Conservation (phyloP, 192 early-diverging fungal species). For the Diversispora epigaea region DNA sequence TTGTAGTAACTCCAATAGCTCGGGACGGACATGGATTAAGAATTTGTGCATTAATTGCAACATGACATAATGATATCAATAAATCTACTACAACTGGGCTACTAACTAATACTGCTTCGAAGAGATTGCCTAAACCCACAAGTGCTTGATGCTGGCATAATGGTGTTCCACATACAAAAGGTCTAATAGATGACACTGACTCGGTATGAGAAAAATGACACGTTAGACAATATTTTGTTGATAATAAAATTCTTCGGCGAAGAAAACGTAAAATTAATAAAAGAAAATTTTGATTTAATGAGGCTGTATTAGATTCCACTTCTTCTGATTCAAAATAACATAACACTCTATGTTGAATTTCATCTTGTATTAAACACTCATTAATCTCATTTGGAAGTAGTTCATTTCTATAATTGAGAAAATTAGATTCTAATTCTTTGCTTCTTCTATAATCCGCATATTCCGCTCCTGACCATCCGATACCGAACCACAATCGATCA, state of each 20-base stretch:
- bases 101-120: slow-evolving; percentile 45
- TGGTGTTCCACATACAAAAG: slow-evolving; percentile 45
- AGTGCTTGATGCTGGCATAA: slow-evolving; percentile 50
- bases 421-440: neutral
- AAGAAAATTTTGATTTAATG: slow-evolving; percentile 40
- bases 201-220: slow-evolving; percentile 38
- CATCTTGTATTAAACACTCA: slow-evolving; percentile 25
- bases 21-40: slow-evolving; percentile 40
- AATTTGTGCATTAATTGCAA: slow-evolving; percentile 31
- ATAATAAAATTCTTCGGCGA: slow-evolving; percentile 39
- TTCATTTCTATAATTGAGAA: slow-evolving; percentile 8
- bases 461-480: slow-evolving; percentile 36
- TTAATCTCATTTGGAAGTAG: slow-evolving; percentile 4
- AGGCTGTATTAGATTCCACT: neutral
- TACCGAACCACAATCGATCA: slow-evolving; percentile 36
- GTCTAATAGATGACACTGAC: slow-evolving; percentile 41
- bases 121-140: slow-evolving; percentile 45
- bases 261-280: slow-evolving; percentile 41
- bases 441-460: slow-evolving; percentile 26
- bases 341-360: slow-evolving; percentile 14
- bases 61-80: slow-evolving; percentile 47
- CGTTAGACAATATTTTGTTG: slow-evolving; percentile 44
- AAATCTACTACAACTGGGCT: slow-evolving; percentile 46
- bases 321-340: slow-evolving; percentile 32
- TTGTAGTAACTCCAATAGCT: slow-evolving; percentile 33